Conservation (phyloP, 2,329 filamentous ascomycete species). For the Pyricularia sp. region DNA sequence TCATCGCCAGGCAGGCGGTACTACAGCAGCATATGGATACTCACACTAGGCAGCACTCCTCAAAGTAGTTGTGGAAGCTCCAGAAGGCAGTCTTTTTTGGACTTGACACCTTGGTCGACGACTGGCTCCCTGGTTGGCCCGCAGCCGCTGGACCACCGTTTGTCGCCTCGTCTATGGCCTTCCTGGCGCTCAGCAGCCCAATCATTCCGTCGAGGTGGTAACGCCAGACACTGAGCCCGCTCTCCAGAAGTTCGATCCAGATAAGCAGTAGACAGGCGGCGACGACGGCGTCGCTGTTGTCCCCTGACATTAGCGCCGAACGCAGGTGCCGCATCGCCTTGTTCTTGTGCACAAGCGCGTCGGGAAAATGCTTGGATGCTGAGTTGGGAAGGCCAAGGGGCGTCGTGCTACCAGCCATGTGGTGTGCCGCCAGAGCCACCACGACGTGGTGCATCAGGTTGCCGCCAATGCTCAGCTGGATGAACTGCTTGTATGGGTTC, state of each 20-base stretch:
- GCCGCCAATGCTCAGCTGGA: background rate
- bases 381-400: slow-evolving; percentile 1
- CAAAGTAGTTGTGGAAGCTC: slow-evolving; percentile 3
- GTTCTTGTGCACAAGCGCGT: slow-evolving; percentile 6
- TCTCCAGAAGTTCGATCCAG: slow-evolving; percentile 8
- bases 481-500: background rate
- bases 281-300: slow-evolving; percentile 6
- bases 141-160: background rate
- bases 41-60: slow-evolving; percentile 1
- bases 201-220: slow-evolving; percentile 7
- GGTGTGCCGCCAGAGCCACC: slow-evolving; percentile 3
- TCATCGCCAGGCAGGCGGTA: background rate
- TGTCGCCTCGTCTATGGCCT: background rate
- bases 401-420: slow-evolving; percentile 2
- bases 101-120: background rate
- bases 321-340: slow-evolving; percentile 7
- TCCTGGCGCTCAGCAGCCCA: background rate
- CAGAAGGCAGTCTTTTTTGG: background rate
- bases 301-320: slow-evolving; percentile 1
- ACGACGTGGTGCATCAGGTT: background rate
- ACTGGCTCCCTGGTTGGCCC: background rate
- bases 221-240: slow-evolving; percentile 5
- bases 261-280: slow-evolving; percentile 6
- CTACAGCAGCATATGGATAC: background rate
- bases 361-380: background rate